phyloP scores from a whole-genome alignment of 2,329 filamentous ascomycete species.

The Epichloe brachyelytri region DNA sequence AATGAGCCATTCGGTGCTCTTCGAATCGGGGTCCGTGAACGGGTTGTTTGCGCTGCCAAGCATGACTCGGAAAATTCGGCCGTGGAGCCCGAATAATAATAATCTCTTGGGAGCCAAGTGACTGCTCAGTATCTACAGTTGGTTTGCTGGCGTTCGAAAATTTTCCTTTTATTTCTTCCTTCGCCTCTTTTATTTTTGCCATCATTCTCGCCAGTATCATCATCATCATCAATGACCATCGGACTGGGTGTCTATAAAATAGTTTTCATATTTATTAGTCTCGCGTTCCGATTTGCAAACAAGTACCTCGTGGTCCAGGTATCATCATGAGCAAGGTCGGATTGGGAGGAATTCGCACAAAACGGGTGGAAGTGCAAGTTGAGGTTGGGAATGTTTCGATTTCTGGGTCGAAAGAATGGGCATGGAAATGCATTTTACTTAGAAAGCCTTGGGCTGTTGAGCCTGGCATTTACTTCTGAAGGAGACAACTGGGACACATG shows the following conservation, averaged over 20 bases:
- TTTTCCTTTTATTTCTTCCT: not conserved
- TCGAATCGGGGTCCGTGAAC: not conserved
- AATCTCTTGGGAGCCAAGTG: not conserved
- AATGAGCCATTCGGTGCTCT: constrained; percentile 33
- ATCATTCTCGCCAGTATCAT: not conserved
- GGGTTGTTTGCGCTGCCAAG: too few relatives aligned
- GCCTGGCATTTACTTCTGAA: not conserved
- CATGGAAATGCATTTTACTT: not conserved
- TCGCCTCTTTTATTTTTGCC: not conserved
- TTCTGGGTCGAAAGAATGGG: not conserved
- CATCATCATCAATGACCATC: not conserved
- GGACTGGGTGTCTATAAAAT: not conserved
- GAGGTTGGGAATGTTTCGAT: too few relatives aligned
- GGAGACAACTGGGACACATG: not conserved
- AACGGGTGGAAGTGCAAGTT: not conserved
- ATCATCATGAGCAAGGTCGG: not conserved
- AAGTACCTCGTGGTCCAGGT: not conserved
- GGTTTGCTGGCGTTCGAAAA: not conserved
- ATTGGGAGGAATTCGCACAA: not conserved
- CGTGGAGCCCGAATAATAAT: too few relatives aligned
- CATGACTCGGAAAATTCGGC: too few relatives aligned
- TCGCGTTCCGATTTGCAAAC: too few relatives aligned
- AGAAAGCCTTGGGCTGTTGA: not conserved
- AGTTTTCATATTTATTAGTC: too few relatives aligned
- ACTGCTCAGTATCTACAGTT: not conserved